Evolutionary conservation across 208 protist species (phyloP), one percentile per base, ranked within the genome.

Genomic region (Phytomonas sp.): DNA sequence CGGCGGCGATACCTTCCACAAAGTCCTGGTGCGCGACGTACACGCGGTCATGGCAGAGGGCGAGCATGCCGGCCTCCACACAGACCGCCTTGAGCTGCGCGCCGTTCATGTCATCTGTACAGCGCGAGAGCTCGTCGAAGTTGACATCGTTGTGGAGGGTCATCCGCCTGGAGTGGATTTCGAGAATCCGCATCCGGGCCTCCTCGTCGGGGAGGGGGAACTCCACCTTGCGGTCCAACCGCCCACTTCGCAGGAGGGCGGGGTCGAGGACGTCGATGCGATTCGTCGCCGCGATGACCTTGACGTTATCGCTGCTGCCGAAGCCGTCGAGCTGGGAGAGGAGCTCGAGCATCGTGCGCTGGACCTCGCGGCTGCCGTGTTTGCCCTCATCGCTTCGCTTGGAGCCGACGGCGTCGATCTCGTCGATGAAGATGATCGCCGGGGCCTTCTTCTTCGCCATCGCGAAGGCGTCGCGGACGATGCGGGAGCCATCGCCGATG

Each of bases 271-370:
- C 99, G 81, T 99, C 99, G 63, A 99, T 98, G 73, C 99, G 89
- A 81, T 99, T 99, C 8, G 99, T 99, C 16, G 99, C 99, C 2
- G 98, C 99, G 75, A 99, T 99, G 23, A 99, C 99, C 89, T 99
- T 99, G 30, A 99, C 98, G 52, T 97, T 84, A 40, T 98, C 93
- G 67, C 97, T 93, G 77, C 83, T 96, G 73, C 86, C 89, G 78
- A 99, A 99, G 61, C 99, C 99, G 79, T 99, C 99, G 11, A 99
- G 90, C 84, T 99, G 99, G 59, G 99, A 99, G 11, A 99, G 93
- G 11, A 99, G 93, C 88, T 99, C 99, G 14, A 99, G 90, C 99
- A 99, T 99, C 2, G 99, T 99, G 37, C 99, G 89, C 83, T 99
- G 98, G 71, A 99, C 98, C 79, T 99, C 99, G 60, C 98, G 75